phyloP scores from a whole-genome alignment of 2,329 filamentous ascomycete species.

The Neoascochyta sp. region DNA sequence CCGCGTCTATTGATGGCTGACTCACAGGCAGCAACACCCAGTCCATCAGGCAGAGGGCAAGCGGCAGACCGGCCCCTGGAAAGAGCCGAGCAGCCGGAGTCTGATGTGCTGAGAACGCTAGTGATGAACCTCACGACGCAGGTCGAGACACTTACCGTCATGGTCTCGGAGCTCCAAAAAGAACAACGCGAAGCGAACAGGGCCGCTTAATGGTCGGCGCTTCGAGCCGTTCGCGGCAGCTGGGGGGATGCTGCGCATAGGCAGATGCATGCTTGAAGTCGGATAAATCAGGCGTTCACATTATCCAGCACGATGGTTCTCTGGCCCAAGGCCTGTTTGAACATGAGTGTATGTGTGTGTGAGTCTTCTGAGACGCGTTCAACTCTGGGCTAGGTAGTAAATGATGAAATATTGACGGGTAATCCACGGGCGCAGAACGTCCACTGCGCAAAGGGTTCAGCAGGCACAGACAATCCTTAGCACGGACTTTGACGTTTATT shows the following conservation, averaged over 20 bases:
- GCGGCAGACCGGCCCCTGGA: constrained; percentile 11
- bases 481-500: constrained; percentile 6
- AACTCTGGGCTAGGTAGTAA: too few relatives aligned
- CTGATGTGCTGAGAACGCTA: constrained; percentile 34
- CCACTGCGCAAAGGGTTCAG: too few relatives aligned
- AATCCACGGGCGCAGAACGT: too few relatives aligned
- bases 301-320: too few relatives aligned
- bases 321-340: too few relatives aligned
- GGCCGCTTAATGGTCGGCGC: constrained; percentile 38
- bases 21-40: constrained; percentile 19
- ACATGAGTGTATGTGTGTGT: too few relatives aligned
- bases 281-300: too few relatives aligned
- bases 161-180: constrained; percentile 40
- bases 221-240: constrained; percentile 28
- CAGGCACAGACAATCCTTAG: constrained; percentile 10
- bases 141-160: constrained; percentile 39
- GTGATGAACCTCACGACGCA: constrained; percentile 39
- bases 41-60: constrained; percentile 13
- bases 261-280: constrained; percentile 5
- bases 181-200: constrained; percentile 28
- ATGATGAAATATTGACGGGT: too few relatives aligned
- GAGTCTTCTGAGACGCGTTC: too few relatives aligned
- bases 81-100: constrained; percentile 20
- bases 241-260: too few relatives aligned
- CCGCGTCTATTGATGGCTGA: constrained; percentile 28